A percentile compares a stretch with the other conserved stretches of the same genome.
These are phyloP conservation scores for Cryomyces minteri DNA, from an alignment of 495 filamentous ascomycete genomes.

Conservation along the genomic window DNA sequence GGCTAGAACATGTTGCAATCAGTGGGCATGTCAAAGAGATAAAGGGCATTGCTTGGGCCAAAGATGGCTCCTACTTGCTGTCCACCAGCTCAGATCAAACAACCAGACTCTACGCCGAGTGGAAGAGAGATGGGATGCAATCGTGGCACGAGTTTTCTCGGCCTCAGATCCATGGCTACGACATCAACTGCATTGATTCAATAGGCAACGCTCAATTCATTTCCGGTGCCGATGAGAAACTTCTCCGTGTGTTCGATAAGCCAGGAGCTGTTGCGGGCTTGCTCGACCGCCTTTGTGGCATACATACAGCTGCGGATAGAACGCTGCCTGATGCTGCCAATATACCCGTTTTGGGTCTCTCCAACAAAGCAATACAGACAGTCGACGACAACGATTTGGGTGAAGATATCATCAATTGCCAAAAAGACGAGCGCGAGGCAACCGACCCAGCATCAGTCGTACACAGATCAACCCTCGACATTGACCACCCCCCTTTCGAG, in stretches of 20 bases:
- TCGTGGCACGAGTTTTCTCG: slow-evolving; percentile 94
- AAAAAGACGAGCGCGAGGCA: slow-evolving; percentile 11
- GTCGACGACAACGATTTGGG: slow-evolving; percentile 29
- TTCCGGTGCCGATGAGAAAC: slow-evolving; percentile 95
- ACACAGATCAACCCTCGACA: slow-evolving; percentile 24
- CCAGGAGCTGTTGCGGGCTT: slow-evolving; percentile 66
- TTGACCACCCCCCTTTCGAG: slow-evolving; percentile 64
- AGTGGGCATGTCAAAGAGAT: slow-evolving; percentile 70
- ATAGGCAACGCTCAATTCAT: slow-evolving; percentile 57
- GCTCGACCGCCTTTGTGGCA: slow-evolving; percentile 47
- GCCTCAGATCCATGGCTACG: slow-evolving; percentile 96
- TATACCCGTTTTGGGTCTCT: slow-evolving; percentile 87
- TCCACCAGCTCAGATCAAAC: slow-evolving; percentile 88
- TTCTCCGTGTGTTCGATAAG: slow-evolving; percentile 85
- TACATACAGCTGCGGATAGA: slow-evolving; percentile 21
- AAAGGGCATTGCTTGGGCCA: slow-evolving; percentile 69
- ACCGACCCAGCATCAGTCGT: slow-evolving; percentile 15
- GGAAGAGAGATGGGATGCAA: slow-evolving; percentile 33
- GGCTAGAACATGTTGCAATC: slow-evolving; percentile 59
- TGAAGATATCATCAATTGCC: slow-evolving; percentile 3
- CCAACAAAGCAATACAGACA: slow-evolving; percentile 75
- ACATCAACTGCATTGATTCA: slow-evolving; percentile 81
- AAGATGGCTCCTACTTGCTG: slow-evolving; percentile 64
- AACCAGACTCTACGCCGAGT: slow-evolving; percentile 77
- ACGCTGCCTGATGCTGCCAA: slow-evolving; percentile 69